Evolutionary conservation across 176 grass and related monocot genomes (phyloP).

Genomic region (Bromus sterilis): DNA sequence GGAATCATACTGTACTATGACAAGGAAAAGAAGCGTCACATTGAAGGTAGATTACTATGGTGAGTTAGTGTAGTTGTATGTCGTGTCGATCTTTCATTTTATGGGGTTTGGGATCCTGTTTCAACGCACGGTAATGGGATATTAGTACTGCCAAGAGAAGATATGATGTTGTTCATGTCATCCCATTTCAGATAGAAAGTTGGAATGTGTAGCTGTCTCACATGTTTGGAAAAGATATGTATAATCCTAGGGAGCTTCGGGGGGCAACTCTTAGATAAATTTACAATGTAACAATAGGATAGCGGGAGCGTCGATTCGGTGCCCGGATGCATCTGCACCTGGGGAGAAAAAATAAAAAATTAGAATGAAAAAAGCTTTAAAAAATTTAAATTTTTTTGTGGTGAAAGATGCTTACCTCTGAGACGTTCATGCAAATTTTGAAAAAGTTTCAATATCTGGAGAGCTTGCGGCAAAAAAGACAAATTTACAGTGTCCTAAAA

Average conservation of each 20-base stretch:
- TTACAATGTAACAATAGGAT: neutral
- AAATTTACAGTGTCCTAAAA: too few relatives aligned
- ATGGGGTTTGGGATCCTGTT: neutral
- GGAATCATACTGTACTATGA: constrained; percentile 72
- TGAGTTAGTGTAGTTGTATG: too few relatives aligned
- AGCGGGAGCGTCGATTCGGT: too few relatives aligned
- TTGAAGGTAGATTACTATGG: constrained; percentile 86
- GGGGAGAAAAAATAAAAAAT: too few relatives aligned
- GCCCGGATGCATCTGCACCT: too few relatives aligned
- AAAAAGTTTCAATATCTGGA: too few relatives aligned
- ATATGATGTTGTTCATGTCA: neutral
- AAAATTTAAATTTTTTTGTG: too few relatives aligned
- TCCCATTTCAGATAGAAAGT: neutral
- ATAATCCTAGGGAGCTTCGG: too few relatives aligned
- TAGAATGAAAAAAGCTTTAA: too few relatives aligned
- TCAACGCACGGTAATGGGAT: neutral
- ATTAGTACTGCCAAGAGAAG: neutral
- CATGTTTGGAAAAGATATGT: neutral
- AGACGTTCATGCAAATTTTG: too few relatives aligned
- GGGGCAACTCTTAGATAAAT: neutral
- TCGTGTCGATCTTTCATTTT: neutral
- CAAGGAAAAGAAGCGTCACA: constrained; percentile 66
- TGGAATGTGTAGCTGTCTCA: neutral
- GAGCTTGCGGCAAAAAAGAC: too few relatives aligned
- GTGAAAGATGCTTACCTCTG: too few relatives aligned